phyloP scores from a whole-genome alignment of 2,329 filamentous ascomycete species.

The Phoma sp. region DNA sequence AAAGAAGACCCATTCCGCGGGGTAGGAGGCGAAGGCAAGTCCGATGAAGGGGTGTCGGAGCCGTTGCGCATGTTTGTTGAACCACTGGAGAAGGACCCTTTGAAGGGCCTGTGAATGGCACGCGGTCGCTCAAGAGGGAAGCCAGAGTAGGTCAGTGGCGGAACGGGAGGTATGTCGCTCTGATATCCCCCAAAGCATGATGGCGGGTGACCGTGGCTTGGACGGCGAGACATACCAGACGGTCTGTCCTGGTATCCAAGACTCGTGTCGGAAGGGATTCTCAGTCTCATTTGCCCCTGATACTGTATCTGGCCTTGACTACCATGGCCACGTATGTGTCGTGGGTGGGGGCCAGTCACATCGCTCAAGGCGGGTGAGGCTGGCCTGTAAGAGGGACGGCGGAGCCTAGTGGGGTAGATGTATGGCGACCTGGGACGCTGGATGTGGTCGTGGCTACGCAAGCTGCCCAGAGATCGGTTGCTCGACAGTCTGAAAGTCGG shows the following conservation, averaged over 20 bases:
- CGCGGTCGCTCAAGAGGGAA: slow-evolving; percentile 32
- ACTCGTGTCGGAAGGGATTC: slow-evolving; percentile 35
- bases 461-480: slow-evolving; percentile 55
- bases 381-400: slow-evolving; percentile 52
- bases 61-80: slow-evolving; percentile 47
- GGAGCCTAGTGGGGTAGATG: slow-evolving; percentile 52
- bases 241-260: slow-evolving; percentile 32
- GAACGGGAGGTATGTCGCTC: slow-evolving; percentile 33
- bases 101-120: slow-evolving; percentile 25
- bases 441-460: slow-evolving; percentile 51
- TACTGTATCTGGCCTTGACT: slow-evolving; percentile 14
- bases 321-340: slow-evolving; percentile 26
- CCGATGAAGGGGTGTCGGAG: slow-evolving; percentile 53
- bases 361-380: slow-evolving; percentile 56
- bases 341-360: slow-evolving; percentile 27
- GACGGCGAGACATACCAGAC: slow-evolving; percentile 18
- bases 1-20: slow-evolving; percentile 49
- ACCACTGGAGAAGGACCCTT: slow-evolving; percentile 41
- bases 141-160: slow-evolving; percentile 30
- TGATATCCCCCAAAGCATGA: slow-evolving; percentile 17
- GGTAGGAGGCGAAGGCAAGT: slow-evolving; percentile 54
- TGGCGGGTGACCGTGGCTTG: slow-evolving; percentile 24
- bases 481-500: slow-evolving; percentile 48
- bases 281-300: slow-evolving; percentile 25
- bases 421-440: slow-evolving; percentile 51